Percentiles rank a stretch among this genome's conserved stretches.
Evolutionary conservation across 192 early-diverging fungal genomes (phyloP).

Genomic region (Coemansia sp.): DNA sequence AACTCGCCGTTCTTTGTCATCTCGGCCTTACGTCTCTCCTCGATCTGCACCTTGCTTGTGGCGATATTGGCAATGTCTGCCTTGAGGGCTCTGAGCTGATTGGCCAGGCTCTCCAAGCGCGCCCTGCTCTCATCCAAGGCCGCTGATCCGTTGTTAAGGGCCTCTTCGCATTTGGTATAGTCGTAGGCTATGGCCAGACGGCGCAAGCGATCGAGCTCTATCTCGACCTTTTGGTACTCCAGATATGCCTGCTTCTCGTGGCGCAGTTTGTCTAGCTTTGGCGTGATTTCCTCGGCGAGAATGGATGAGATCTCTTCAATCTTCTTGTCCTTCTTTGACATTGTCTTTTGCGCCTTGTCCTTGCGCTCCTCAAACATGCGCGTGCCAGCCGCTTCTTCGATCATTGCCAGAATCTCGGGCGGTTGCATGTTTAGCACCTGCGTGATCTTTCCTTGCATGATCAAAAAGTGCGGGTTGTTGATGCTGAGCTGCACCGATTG

Average conservation of each 20-base stretch:
- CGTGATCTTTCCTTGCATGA: slow-evolving; percentile 99
- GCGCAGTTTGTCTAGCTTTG: slow-evolving; percentile 87
- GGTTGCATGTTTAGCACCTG: slow-evolving; percentile 99
- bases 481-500: slow-evolving; percentile 98
- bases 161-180: slow-evolving; percentile 69
- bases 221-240: slow-evolving; percentile 90
- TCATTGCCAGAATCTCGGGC: slow-evolving; percentile 92
- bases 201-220: slow-evolving; percentile 82
- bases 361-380: slow-evolving; percentile 99
- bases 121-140: slow-evolving; percentile 25
- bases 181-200: slow-evolving; percentile 82
- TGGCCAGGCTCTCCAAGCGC: slow-evolving; percentile 32
- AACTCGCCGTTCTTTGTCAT: slow-evolving; percentile 62
- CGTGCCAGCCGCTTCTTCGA: slow-evolving; percentile 99
- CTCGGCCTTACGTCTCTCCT: slow-evolving; percentile 49
- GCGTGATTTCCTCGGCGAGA: slow-evolving; percentile 84
- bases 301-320: slow-evolving; percentile 85
- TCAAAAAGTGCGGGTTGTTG: slow-evolving; percentile 99
- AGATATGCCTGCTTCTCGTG: slow-evolving; percentile 82
- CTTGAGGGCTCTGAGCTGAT: slow-evolving; percentile 54
- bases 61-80: slow-evolving; percentile 64
- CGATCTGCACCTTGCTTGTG: slow-evolving; percentile 53
- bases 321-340: slow-evolving; percentile 94
- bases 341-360: slow-evolving; percentile 88
- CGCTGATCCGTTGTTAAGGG: slow-evolving; percentile 33